Evolutionary conservation across 2,329 filamentous ascomycete species (phyloP), one percentile per base, ranked within the genome.

Genomic region (Pezicula radicicola): DNA sequence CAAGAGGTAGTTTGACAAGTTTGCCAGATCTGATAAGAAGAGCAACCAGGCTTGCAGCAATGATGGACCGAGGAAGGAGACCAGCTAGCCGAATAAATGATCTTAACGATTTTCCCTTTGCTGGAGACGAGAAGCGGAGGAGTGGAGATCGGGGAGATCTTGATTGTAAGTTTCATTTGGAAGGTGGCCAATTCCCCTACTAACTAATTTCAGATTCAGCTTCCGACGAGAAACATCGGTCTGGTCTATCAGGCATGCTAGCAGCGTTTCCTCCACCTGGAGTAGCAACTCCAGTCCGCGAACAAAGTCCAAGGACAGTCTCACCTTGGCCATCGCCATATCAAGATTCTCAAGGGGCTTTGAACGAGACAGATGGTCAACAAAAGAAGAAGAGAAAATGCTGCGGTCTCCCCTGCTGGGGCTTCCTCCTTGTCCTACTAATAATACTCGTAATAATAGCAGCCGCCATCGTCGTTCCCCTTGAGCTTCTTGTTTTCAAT

Each of bases 1-100:
- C 87, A 1, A 83, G 94, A 63, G 92, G 91, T 4, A 97, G 92
- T 66, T 76, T 96, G 57, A 97, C 94, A 1, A 97, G 92, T 70
- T 74, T 99, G 53, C 88, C 92, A 0, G 94, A 97, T 67, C 74
- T 99, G 54, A 97, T 99, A 60, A 81, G 84, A 63, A 83, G 94
- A 60, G 94, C 94, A 10, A 97, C 93, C 0, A 84, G 84, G 58
- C 75, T 97, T 36, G 93, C 92, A 15, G 83, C 89, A 0, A 91
- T 96, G 70, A 85, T 99, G 53, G 93, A 97, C 63, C 85, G 85
- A 58, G 93, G 93, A 12, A 86, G 75, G 57, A 74, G 83, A 59
- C 83, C 83, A 27, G 81, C 74, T 19, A 87, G 83, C 62, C 76
- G 78, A 15, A 71, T 83, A 46, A 77, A 81, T 40, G 76, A 79